Conservation (phyloP, 2,329 filamentous ascomycete genomes). For the Aspergillus viridinutans region DNA sequence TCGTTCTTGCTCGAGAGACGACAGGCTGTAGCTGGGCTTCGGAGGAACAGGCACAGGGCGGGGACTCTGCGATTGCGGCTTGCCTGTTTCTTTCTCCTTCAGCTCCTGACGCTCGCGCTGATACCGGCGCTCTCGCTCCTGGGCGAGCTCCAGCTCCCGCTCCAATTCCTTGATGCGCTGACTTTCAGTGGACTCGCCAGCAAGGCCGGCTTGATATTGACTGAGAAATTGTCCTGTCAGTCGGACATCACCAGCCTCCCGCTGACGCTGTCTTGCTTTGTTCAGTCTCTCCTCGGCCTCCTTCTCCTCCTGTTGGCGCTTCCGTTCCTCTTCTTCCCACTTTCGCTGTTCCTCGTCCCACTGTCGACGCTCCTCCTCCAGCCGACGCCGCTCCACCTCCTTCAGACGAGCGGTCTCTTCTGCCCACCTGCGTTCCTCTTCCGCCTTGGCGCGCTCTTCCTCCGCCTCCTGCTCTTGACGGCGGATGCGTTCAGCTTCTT, state of each 20-base stretch:
- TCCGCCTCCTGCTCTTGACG: constrained; percentile 48
- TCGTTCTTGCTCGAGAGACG: constrained; percentile 58
- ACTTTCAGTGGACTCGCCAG: constrained; percentile 53
- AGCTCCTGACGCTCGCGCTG: constrained; percentile 57
- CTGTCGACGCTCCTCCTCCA: neutral
- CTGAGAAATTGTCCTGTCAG: constrained; percentile 80
- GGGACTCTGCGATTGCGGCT: constrained; percentile 26
- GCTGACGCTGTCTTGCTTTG: constrained; percentile 61
- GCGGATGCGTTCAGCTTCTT: constrained; percentile 51
- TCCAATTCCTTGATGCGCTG: constrained; percentile 77
- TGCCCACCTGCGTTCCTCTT: constrained; percentile 46
- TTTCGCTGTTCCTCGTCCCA: constrained; percentile 55
- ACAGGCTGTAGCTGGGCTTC: constrained; percentile 50
- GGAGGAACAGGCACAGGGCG: constrained; percentile 29
- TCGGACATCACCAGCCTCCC: constrained; percentile 60
- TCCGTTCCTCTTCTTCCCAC: constrained; percentile 74
- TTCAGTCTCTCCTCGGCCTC: constrained; percentile 65
- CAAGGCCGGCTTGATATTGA: constrained; percentile 74
- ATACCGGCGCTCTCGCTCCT: constrained; percentile 63
- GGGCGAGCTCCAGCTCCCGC: constrained; percentile 62
- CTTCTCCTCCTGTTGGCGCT: constrained; percentile 65
- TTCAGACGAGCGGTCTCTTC: constrained; percentile 45
- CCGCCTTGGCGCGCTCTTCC: constrained; percentile 41
- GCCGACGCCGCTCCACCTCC: constrained; percentile 45
- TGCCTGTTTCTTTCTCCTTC: constrained; percentile 18